phyloP scores from a whole-genome alignment of 352 stramenopile species.

The Pythium plurisporium region DNA sequence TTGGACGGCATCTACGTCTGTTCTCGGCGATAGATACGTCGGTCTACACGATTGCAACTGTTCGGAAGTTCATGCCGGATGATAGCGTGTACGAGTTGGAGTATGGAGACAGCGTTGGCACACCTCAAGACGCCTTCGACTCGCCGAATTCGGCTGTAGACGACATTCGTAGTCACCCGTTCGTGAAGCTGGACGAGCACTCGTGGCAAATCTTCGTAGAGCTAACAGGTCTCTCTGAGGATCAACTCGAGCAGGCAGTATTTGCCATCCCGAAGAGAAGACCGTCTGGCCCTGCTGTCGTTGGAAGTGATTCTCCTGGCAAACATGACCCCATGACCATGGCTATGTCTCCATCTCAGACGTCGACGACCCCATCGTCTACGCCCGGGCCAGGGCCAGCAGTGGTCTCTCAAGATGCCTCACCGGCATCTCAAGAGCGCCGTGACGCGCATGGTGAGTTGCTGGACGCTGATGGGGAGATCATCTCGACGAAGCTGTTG shows the following conservation, averaged over 20 bases:
- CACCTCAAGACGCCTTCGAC: constrained; percentile 22
- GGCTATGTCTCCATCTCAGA: constrained; percentile 13
- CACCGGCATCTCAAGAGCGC: constrained; percentile 2
- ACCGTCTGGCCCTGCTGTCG: constrained; percentile 15
- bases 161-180: constrained; percentile 12
- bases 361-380: constrained; percentile 10
- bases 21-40: constrained; percentile 60
- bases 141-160: constrained; percentile 17
- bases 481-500: constrained; percentile 60
- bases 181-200: constrained; percentile 27
- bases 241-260: constrained; percentile 50
- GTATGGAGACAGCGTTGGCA: constrained; percentile 34
- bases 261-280: constrained; percentile 82
- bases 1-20: constrained; percentile 58
- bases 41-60: constrained; percentile 32
- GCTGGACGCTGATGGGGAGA: constrained; percentile 39
- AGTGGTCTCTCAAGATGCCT: neutral
- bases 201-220: constrained; percentile 75
- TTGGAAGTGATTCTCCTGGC: neutral
- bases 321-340: neutral
- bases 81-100: constrained; percentile 53
- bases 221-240: constrained; percentile 40
- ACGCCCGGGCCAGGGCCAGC: constrained; percentile 2
- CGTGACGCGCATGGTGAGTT: constrained; percentile 32
- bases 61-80: constrained; percentile 28